Conservation (phyloP, 345 rosid genomes). For the Murraya paniculata region DNA sequence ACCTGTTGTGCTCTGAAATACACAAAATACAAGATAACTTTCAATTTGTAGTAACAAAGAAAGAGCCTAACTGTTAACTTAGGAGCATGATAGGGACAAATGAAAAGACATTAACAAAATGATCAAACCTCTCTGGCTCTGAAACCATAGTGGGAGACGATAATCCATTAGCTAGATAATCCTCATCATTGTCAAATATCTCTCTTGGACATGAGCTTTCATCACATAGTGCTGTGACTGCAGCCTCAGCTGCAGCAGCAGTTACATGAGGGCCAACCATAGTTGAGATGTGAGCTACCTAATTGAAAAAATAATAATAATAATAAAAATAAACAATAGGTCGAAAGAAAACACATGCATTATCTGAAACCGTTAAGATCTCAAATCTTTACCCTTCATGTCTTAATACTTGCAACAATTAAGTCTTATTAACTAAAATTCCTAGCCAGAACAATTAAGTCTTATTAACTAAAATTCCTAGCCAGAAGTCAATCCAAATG, state of each 20-base stretch:
- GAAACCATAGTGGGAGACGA: conserved; percentile 21
- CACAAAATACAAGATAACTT: not conserved
- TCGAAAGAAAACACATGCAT: not conserved
- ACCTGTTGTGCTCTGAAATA: conserved; percentile 38
- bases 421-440: not conserved
- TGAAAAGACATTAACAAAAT: not conserved
- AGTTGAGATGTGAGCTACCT: conserved; percentile 68
- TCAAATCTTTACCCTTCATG: not conserved
- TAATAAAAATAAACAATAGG: not conserved
- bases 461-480: not conserved
- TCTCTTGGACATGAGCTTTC: conserved; percentile 74
- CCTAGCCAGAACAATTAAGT: not conserved
- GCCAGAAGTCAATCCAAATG: not conserved
- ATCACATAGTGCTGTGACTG: conserved; percentile 69
- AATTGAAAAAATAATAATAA: not conserved
- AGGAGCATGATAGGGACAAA: not conserved
- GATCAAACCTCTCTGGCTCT: conserved; percentile 43
- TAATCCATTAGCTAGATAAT: conserved; percentile 26
- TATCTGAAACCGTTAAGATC: not conserved
- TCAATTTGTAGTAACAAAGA: conserved; percentile 4
- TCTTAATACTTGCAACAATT: not conserved
- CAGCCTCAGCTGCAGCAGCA: conserved; percentile 81
- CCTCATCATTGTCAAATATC: conserved; percentile 46
- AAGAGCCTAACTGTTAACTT: conserved; percentile 10
- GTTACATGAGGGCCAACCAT: conserved; percentile 60